These are phyloP conservation scores for Trichoderma parareesei DNA, from an alignment of 495 filamentous ascomycete species.

Conservation along the genomic window DNA sequence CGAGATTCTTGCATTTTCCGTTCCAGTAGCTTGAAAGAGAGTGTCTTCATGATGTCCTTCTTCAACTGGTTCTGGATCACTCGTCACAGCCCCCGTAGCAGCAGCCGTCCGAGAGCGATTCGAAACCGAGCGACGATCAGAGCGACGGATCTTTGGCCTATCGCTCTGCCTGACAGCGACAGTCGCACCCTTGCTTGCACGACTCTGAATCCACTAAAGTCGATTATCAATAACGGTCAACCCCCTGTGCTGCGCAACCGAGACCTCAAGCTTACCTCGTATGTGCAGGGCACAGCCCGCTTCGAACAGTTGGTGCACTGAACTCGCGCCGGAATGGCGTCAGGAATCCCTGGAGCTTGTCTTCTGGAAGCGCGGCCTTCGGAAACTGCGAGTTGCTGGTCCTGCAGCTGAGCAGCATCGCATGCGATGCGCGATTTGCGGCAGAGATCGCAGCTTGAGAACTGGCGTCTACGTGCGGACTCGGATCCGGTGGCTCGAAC, in stretches of 20 bases:
- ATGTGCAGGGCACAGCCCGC: background rate
- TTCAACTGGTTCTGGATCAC: background rate
- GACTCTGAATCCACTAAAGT: background rate
- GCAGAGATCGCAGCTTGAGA: background rate
- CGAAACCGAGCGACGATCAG: background rate
- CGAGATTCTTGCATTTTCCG: background rate
- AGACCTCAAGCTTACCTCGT: background rate
- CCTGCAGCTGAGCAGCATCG: background rate
- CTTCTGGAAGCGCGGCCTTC: no score
- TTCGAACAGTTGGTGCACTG: constrained; percentile 1
- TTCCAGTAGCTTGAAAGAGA: background rate
- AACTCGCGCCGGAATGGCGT: background rate
- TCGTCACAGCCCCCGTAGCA: background rate
- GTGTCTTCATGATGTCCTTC: background rate
- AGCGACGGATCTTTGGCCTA: background rate
- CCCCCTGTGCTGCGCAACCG: background rate
- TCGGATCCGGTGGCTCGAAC: background rate
- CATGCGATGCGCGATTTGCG: constrained; percentile 2
- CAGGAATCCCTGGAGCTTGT: background rate
- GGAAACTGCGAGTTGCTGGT: background rate
- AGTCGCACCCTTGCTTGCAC: background rate
- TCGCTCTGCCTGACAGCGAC: background rate
- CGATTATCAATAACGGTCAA: no score
- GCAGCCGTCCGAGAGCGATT: background rate
- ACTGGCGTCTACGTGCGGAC: background rate